These are phyloP conservation scores for Pestalotiopsis sp. DNA, from an alignment of 2,329 filamentous ascomycete genomes.

Conservation along the genomic window DNA sequence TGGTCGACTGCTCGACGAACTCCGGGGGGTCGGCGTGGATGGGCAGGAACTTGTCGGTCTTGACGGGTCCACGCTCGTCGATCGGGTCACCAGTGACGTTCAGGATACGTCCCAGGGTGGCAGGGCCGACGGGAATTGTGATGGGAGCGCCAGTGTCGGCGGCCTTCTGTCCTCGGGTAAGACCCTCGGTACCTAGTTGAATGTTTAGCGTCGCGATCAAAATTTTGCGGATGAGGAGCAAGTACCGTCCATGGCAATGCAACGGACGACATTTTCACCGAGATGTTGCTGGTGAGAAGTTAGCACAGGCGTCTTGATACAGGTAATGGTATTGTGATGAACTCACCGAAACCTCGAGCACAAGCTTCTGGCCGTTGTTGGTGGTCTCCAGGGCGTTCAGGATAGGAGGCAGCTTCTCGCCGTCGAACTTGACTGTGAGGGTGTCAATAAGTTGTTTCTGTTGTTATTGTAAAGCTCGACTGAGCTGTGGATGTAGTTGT, in stretches of 20 bases:
- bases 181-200: slow-evolving; percentile 91
- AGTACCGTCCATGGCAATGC: slow-evolving; percentile 99
- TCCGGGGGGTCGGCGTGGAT: slow-evolving; percentile 93
- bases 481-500: slow-evolving; percentile 18
- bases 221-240: slow-evolving; percentile 24
- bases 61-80: slow-evolving; percentile 98
- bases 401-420: slow-evolving; percentile 91
- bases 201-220: slow-evolving; percentile 23
- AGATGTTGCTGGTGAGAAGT: slow-evolving; percentile 81
- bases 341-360: slow-evolving; percentile 93
- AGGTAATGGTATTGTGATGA: slow-evolving; percentile 9
- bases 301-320: slow-evolving; percentile 37
- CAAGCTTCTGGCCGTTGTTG: slow-evolving; percentile 92
- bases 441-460: slow-evolving; percentile 25
- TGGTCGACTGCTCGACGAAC: slow-evolving; percentile 95
- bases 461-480: neutral
- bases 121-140: slow-evolving; percentile 91
- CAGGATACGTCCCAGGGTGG: slow-evolving; percentile 97
- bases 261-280: slow-evolving; percentile 98
- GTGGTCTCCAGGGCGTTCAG: slow-evolving; percentile 92
- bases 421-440: slow-evolving; percentile 89
- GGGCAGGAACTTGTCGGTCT: slow-evolving; percentile 81
- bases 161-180: slow-evolving; percentile 86
- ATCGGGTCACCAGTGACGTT: slow-evolving; percentile 99
- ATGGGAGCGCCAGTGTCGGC: slow-evolving; percentile 92